These are phyloP conservation scores for maize (Zea mays) DNA, from an alignment of 176 grass and related monocot species.

Conservation along the genomic window Zm-B73-REFERENCE-NAM-5.0 NC_050097.1:190815001-190815500, in stretches of 20 bases:
- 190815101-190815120: no score
- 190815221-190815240: constrained; percentile 66
- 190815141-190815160: background rate
- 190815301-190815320: constrained; percentile 20
- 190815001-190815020: constrained; percentile 67
- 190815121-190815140: constrained; percentile 11
- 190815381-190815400: background rate
- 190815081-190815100: no score
- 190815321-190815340: constrained; percentile 41
- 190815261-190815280: constrained; percentile 50
- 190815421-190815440: constrained; percentile 16
- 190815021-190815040: no score
- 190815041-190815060: no score
- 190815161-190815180: no score
- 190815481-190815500: constrained; percentile 15
- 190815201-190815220: constrained; percentile 95
- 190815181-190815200: background rate
- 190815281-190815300: constrained; percentile 42
- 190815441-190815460: background rate
- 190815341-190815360: constrained; percentile 39
- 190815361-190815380: background rate
- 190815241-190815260: constrained; percentile 1
- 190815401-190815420: background rate
- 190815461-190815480: constrained; percentile 27
- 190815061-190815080: no score